Evolutionary conservation across 2,329 filamentous ascomycete species (phyloP).

Genomic region (Aureobasidium lini): DNA sequence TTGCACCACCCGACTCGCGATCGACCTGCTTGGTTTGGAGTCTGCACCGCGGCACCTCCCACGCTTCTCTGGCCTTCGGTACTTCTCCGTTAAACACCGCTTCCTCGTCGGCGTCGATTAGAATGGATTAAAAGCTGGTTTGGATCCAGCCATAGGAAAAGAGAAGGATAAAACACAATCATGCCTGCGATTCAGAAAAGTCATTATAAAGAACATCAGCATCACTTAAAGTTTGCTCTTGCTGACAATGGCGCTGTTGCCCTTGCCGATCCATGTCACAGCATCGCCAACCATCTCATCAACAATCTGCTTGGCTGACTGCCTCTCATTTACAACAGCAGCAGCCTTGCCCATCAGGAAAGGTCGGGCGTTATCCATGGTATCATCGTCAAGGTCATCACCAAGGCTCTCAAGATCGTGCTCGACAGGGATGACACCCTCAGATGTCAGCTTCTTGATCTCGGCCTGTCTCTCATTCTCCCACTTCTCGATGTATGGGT

Average conservation of each 20-base stretch:
- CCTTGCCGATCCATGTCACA: slow-evolving; percentile 24
- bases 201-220: background rate
- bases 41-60: too few relatives aligned
- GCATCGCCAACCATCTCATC: slow-evolving; percentile 90
- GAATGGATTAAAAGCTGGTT: background rate
- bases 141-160: background rate
- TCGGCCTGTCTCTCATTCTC: slow-evolving; percentile 83
- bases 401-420: slow-evolving; percentile 81
- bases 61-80: background rate
- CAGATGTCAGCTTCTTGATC: slow-evolving; percentile 83
- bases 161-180: background rate
- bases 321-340: slow-evolving; percentile 87
- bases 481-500: slow-evolving; percentile 93
- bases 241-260: slow-evolving; percentile 22
- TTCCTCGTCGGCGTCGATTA: background rate
- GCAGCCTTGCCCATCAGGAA: slow-evolving; percentile 97
- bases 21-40: too few relatives aligned
- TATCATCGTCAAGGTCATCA: slow-evolving; percentile 62
- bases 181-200: background rate
- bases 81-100: background rate
- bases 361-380: slow-evolving; percentile 83
- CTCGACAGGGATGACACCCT: slow-evolving; percentile 91
- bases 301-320: slow-evolving; percentile 82
- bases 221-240: slow-evolving; percentile 29
- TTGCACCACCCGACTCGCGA: too few relatives aligned